A percentile compares a stretch with the other conserved stretches of the same genome.
phyloP scores from a whole-genome alignment of 2,329 filamentous ascomycete species.

The Aureobasidium sp. region DNA sequence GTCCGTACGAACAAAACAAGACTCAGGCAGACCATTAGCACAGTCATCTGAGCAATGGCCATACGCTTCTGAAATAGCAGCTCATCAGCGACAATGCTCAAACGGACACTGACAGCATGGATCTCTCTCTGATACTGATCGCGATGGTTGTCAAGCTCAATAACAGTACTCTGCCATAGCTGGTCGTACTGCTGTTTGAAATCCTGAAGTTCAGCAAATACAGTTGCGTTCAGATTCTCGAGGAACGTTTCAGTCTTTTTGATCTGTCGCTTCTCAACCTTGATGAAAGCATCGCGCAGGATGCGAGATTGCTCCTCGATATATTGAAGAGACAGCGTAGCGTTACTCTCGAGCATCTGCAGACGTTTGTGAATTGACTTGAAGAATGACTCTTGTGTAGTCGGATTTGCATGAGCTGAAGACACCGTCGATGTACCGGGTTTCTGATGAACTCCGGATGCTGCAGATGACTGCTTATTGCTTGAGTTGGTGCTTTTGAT shows the following conservation, averaged over 20 bases:
- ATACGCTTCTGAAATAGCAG: slow-evolving; percentile 78
- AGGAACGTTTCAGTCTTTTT: slow-evolving; percentile 74
- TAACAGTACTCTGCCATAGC: slow-evolving; percentile 90
- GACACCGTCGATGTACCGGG: slow-evolving; percentile 7
- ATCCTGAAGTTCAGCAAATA: slow-evolving; percentile 68
- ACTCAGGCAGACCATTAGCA: slow-evolving; percentile 78
- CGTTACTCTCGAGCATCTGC: slow-evolving; percentile 83
- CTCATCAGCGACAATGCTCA: slow-evolving; percentile 90
- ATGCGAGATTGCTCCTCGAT: slow-evolving; percentile 94
- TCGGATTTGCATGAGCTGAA: background rate
- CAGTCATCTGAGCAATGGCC: slow-evolving; percentile 81
- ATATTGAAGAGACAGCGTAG: slow-evolving; percentile 86
- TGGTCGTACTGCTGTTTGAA: slow-evolving; percentile 87
- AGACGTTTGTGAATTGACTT: slow-evolving; percentile 92
- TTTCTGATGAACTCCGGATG: background rate
- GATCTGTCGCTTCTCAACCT: slow-evolving; percentile 80
- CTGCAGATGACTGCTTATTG: background rate
- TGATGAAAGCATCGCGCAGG: slow-evolving; percentile 75
- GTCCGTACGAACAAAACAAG: slow-evolving; percentile 66
- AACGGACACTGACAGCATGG: slow-evolving; percentile 66
- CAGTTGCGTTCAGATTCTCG: slow-evolving; percentile 76
- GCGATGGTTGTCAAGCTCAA: slow-evolving; percentile 81
- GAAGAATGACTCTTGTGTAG: slow-evolving; percentile 93
- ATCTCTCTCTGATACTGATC: slow-evolving; percentile 79
- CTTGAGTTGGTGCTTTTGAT: background rate